Evolutionary conservation across 2,329 filamentous ascomycete genomes (phyloP).

Genomic region (Exophiala spinifera): DNA sequence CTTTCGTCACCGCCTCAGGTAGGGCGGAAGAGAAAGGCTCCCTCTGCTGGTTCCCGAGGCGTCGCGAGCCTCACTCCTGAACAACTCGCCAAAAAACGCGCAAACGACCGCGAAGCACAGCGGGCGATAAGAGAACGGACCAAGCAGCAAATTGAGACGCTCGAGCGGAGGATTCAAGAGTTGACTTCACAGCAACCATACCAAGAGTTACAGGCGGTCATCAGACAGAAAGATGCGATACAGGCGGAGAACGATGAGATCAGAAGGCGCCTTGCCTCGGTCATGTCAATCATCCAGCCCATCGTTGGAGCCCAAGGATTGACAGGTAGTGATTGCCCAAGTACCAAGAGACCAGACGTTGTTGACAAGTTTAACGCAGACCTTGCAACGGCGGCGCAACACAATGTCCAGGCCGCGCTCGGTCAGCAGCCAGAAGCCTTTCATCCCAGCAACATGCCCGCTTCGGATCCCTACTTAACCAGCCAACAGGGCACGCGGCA

Average conservation of each 20-base stretch:
- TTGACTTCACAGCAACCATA: constrained; percentile 78
- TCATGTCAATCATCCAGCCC: constrained; percentile 56
- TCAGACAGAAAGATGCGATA: constrained; percentile 72
- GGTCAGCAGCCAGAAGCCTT: constrained; percentile 14
- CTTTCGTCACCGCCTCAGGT: constrained; percentile 18
- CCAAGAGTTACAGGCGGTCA: constrained; percentile 72
- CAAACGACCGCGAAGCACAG: constrained; percentile 87
- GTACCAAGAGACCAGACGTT: background rate
- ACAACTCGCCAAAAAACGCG: constrained; percentile 83
- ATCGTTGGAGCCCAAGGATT: constrained; percentile 41
- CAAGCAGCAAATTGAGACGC: constrained; percentile 70
- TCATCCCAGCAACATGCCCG: constrained; percentile 7
- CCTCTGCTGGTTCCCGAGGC: constrained; percentile 57
- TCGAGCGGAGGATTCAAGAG: constrained; percentile 71
- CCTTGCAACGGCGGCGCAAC: constrained; percentile 26
- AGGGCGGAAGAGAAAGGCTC: constrained; percentile 42
- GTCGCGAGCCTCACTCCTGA: constrained; percentile 85
- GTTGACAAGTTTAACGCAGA: constrained; percentile 9
- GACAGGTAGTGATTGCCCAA: constrained; percentile 37
- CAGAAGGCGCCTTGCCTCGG: constrained; percentile 62
- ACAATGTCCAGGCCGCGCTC: constrained; percentile 24
- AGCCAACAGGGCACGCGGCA: constrained; percentile 29
- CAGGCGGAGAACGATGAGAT: constrained; percentile 79
- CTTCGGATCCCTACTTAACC: constrained; percentile 31
- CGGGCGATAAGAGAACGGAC: constrained; percentile 80